These are phyloP conservation scores for Luvunga scandens DNA, from an alignment of 345 rosid species.

Conservation along the genomic window DNA sequence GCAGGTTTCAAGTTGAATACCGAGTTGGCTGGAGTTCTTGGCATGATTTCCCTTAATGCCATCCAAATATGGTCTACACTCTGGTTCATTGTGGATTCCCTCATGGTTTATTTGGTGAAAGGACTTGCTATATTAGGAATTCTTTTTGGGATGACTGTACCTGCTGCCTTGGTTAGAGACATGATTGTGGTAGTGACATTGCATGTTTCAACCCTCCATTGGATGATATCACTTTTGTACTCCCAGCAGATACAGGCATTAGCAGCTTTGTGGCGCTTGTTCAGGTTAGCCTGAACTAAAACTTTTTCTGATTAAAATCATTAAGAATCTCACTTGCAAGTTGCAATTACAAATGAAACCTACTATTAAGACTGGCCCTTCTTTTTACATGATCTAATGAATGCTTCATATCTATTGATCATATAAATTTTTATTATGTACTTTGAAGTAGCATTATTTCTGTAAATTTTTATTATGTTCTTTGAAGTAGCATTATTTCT, in stretches of 20 bases:
- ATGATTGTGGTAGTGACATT: conserved; percentile 47
- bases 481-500: background rate
- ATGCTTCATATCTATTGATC: background rate
- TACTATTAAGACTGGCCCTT: background rate
- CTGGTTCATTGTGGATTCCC: conserved; percentile 56
- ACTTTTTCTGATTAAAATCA: background rate
- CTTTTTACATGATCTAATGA: background rate
- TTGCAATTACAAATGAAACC: background rate
- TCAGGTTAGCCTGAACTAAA: conserved; percentile 50
- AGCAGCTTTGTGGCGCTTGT: conserved; percentile 91
- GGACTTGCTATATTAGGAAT: conserved; percentile 66
- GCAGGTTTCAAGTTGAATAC: conserved; percentile 95
- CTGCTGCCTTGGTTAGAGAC: conserved; percentile 74
- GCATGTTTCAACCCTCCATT: conserved; percentile 72
- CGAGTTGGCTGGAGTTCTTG: conserved; percentile 80
- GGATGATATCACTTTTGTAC: conserved; percentile 67
- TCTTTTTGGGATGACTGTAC: conserved; percentile 64
- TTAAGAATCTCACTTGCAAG: background rate
- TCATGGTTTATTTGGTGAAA: conserved; percentile 52
- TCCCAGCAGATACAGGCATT: conserved; percentile 74
- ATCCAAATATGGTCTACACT: conserved; percentile 93
- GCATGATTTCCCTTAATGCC: conserved; percentile 75
- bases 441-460: background rate
- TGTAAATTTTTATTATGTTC: background rate
- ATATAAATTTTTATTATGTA: no score